These are phyloP conservation scores for Drosera capensis DNA, from an alignment of 148 eudicot species.

Conservation along the genomic window DNA sequence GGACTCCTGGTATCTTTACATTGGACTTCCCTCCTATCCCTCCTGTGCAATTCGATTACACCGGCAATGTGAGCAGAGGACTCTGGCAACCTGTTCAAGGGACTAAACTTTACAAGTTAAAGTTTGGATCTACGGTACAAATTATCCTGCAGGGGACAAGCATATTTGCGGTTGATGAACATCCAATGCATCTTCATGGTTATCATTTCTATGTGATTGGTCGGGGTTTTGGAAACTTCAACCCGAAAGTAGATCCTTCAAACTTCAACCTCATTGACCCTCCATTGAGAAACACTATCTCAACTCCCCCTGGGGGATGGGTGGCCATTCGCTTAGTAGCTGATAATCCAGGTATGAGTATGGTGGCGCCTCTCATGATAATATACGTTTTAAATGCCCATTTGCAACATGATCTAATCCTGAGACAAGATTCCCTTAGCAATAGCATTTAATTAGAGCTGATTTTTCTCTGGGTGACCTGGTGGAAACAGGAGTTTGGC, in stretches of 20 bases:
- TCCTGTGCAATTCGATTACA: conserved; percentile 66
- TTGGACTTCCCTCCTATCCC: conserved; percentile 71
- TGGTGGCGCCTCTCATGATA: neutral
- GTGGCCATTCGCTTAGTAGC: conserved; percentile 81
- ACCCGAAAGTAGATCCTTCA: conserved; percentile 42
- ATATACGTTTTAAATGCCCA: neutral
- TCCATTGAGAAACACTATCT: conserved; percentile 67
- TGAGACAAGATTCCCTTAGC: neutral
- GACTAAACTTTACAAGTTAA: conserved; percentile 65
- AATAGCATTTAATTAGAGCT: neutral
- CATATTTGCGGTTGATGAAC: conserved; percentile 63
- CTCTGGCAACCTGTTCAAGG: conserved; percentile 62
- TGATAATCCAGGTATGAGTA: conserved; percentile 71
- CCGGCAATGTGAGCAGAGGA: conserved; percentile 66
- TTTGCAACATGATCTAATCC: neutral
- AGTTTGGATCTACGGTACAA: conserved; percentile 65
- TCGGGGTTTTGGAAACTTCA: conserved; percentile 68
- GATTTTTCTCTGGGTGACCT: too few species aligned
- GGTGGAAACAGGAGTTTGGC: conserved; percentile 60
- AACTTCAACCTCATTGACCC: conserved; percentile 71
- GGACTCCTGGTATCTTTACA: conserved; percentile 56
- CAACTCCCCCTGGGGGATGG: conserved; percentile 94
- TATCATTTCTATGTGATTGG: conserved; percentile 80
- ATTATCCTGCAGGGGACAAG: conserved; percentile 66
- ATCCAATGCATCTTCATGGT: conserved; percentile 90